Evolutionary conservation across 2,329 filamentous ascomycete species (phyloP), one percentile per base, ranked within the genome.

Genomic region (Sporothrix euskadiensis): DNA sequence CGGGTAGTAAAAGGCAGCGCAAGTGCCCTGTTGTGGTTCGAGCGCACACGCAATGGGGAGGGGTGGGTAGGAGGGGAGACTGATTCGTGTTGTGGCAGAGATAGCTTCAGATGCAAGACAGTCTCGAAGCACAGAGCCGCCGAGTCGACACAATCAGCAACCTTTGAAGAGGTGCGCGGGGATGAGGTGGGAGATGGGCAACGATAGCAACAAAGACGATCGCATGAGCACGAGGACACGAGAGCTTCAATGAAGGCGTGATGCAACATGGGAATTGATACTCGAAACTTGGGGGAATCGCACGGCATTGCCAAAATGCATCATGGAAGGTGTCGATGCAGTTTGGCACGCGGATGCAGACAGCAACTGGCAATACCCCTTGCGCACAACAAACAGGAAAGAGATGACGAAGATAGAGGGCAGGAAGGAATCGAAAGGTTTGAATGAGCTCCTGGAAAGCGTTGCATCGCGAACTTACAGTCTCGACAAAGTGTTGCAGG

Each of bases 401-500:
- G 35, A 19, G 35, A 26, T 16, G 30, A 54, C 5, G 30, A n/a
- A 32, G 9, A 47, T 1, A 68, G 26, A 35, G 56, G n/a, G 12
- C 57, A 32, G 22, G n/a, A 32, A 66, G 22, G n/a, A 32, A 70
- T 14, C 69, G 39, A 71, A 10, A 63, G 35, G 70, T 47, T 68
- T 61, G 47, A 47, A n/a, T 35, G 14, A 49, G 26, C 35, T 39
- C 12, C 12, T 8, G 22, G 16, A 32, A 57, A 30, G 56, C n/a
- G 47, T 32, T 44, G 32, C 39, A 68, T 57, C 30, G 39, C 10
- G 26, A 74, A 85, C 88, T 83, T 84, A 91, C 89, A 75, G 82
- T 98, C 85, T 98, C 95, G 79, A 98, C 94, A 82, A 99, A 99
- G 84, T 99, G 96, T 83, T 98, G 97, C 80, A 98, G 85, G 83